Evolutionary conservation across 2,329 filamentous ascomycete genomes (phyloP).

Genomic region (Purpureocillium lavendulum): DNA sequence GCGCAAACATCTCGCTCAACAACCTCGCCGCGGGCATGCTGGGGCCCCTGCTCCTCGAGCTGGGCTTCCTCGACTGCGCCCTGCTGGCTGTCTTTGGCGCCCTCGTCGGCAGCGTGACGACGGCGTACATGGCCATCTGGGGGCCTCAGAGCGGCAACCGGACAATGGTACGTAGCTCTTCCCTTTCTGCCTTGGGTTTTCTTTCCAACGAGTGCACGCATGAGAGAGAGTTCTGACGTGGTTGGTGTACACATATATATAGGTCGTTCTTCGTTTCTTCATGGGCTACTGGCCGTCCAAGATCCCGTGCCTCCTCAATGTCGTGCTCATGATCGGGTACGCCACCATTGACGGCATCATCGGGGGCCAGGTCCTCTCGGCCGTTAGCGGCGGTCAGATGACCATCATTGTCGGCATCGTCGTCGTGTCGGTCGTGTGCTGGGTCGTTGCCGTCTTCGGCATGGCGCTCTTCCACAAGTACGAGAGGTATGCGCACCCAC

Average conservation of each 20-base stretch:
- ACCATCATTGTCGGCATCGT: slow-evolving; percentile 69
- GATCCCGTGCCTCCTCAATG: slow-evolving; percentile 18
- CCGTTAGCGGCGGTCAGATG: slow-evolving; percentile 56
- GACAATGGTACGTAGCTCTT: slow-evolving; percentile 49
- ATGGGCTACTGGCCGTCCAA: slow-evolving; percentile 55
- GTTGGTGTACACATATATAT: too few species aligned
- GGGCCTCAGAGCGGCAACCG: slow-evolving; percentile 66
- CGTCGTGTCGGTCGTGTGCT: slow-evolving; percentile 67
- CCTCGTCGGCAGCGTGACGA: slow-evolving; percentile 60
- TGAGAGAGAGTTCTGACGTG: too few species aligned
- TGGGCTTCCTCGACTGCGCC: slow-evolving; percentile 67
- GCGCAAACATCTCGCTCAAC: slow-evolving; percentile 34
- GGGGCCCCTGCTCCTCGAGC: slow-evolving; percentile 56
- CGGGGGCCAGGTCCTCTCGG: slow-evolving; percentile 67
- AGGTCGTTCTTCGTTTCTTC: slow-evolving; percentile 63
- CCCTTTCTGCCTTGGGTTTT: neutral
- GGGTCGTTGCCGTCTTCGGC: slow-evolving; percentile 57
- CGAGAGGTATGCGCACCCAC: slow-evolving; percentile 38
- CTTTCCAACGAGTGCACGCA: too few species aligned
- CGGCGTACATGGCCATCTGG: slow-evolving; percentile 71
- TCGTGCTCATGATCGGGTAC: slow-evolving; percentile 68
- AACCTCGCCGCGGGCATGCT: slow-evolving; percentile 61
- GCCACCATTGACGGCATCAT: slow-evolving; percentile 72
- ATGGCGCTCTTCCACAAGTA: slow-evolving; percentile 56
- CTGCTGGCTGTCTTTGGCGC: slow-evolving; percentile 70